Evolutionary conservation across 495 filamentous ascomycete genomes (phyloP), one percentile per base, ranked within the genome.

Genomic region (Xylaria intraflava): DNA sequence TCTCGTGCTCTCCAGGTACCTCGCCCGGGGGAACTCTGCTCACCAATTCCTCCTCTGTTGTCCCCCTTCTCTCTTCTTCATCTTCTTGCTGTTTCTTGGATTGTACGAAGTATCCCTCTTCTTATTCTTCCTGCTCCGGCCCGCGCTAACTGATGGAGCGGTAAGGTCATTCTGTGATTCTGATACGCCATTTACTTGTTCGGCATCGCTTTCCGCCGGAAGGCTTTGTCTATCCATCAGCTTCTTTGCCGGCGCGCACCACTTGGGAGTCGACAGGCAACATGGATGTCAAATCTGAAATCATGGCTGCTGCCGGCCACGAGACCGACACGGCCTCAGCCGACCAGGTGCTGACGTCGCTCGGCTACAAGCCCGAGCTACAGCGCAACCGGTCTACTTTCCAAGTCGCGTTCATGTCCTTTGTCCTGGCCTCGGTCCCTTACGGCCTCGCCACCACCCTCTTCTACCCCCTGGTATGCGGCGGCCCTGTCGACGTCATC

Each of bases 361-460:
- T 81, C 51, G 78, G 78, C 20, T 81, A 81, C 65, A 72, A 70
- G 60, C 65, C 76, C 46, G 78, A 81, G 53, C 45, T 81, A 17
- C 53, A 64, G 54, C 73, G 78, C 35, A 78, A 70, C 33, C 70
- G 78, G 10, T 79, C 77, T 7, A 81, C 77, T 2, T 70, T 78
- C 35, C 76, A 79, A 53, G 77, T 79, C 48, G 76, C 76, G 22
- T 80, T 80, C 67, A 80, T 80, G 77, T 77, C 73, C 46, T 80
- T 81, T 51, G 76, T 80, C 45, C 70, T 77, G 17, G 74, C 74
- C 30, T 72, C 72, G 10, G 76, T 77, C 38, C 85, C 85, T 14
- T 88, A 83, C 57, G 85, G 85, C 38, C 75, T 86, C 27, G 81
- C 79, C 58, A 87, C 85, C 27, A 88, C 85, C 47, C 66, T 88